phyloP scores from a whole-genome alignment of 140 eudicot genomes.

The Senecio squalidus region DNA sequence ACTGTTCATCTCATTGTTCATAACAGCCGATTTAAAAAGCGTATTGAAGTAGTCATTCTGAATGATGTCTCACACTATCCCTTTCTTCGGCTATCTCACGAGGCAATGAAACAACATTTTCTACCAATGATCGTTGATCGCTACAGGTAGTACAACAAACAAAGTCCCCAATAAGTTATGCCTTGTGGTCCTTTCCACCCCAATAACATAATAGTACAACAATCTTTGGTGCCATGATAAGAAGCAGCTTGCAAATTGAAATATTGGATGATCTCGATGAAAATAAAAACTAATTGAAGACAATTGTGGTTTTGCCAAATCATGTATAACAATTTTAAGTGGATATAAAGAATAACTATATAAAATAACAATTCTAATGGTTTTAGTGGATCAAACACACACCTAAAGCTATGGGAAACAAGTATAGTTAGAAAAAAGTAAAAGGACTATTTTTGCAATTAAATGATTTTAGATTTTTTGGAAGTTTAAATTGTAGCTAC shows the following conservation, averaged over 20 bases:
- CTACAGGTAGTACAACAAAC: background rate
- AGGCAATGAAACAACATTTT: background rate
- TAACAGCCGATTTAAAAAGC: background rate
- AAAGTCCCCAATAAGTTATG: background rate
- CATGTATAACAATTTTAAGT: too few relatives aligned
- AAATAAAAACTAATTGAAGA: too few relatives aligned
- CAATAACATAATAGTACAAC: conserved; percentile 1
- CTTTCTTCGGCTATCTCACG: background rate
- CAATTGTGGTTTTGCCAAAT: too few relatives aligned
- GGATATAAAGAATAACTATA: too few relatives aligned
- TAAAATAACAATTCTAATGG: too few relatives aligned
- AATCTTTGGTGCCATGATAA: background rate
- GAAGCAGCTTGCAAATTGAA: too few relatives aligned
- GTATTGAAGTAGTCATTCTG: background rate
- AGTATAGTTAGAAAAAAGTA: background rate
- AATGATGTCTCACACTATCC: background rate
- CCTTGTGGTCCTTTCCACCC: background rate
- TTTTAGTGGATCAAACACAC: too few relatives aligned
- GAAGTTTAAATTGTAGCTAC: conserved; percentile 25
- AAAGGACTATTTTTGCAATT: conserved; percentile 16
- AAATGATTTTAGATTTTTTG: background rate
- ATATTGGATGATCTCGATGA: too few relatives aligned
- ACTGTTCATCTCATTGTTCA: background rate
- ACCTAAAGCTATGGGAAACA: background rate
- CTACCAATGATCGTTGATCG: background rate